Base-by-base conservation (phyloP, 2,329 filamentous ascomycete species). In the Westerdykella aurantiaca region DNA sequence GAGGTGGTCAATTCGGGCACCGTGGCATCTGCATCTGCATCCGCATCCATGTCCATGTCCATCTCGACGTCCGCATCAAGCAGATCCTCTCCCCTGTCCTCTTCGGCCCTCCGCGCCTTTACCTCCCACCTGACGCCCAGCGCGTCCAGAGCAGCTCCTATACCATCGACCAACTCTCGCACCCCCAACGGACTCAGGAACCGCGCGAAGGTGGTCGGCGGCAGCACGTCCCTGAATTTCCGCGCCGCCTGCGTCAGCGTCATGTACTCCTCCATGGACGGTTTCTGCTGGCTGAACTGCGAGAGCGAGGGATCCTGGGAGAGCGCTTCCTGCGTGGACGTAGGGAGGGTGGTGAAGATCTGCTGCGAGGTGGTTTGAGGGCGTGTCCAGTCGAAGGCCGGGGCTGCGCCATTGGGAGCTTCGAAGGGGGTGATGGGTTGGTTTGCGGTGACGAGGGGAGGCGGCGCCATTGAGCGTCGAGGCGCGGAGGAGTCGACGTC, bases 181-280 rank as follows among this genome's bases (percentile, higher is more conserved):
- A 88, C 74, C 1, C 88, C 80, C 58, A 91, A 82, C 39, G 84
- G 80, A 0, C 90, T 96, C 69, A 93, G 90, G 76, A 98, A 98
- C 44, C 90, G 85, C 6, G 91, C 91, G 49, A 98, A 80, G 0
- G 86, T 82, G 63, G 94, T 86, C 6, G 85, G 76, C 0, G 93
- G 94, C 35, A 96, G 81, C 56, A 98, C 94, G 64, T 98, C 93
- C 51, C 81, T 80, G 75, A 97, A 98, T 37, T 79, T 81, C 23
- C 86, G 85, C 3, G 93, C 93, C 49, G 85, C 85, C 67, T 98
- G 93, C 1, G 93, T 98, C 34, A 94, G 78, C 37, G 82, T 87
- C 48, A 95, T 72, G 33, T 16, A 18, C n/a, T 35, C 33, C 1
- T 90, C 88, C 0, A 95, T 83, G 5, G 83, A 79, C 0, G 88